Evolutionary conservation across 169 alveolate genomes (phyloP).

Genomic region (Besnoitia besnoiti): DNA sequence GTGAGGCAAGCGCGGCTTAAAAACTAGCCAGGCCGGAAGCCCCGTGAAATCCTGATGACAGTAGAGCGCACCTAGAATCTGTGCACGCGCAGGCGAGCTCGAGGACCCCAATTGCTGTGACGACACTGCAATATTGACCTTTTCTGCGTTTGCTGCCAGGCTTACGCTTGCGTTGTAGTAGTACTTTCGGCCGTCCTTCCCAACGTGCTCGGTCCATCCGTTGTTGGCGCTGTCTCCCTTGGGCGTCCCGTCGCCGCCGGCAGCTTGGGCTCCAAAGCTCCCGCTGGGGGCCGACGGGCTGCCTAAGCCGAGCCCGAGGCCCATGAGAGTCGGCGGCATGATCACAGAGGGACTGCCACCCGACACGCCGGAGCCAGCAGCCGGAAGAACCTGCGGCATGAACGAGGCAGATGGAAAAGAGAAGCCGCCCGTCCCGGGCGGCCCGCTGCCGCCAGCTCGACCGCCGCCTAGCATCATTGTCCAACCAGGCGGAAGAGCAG

Average conservation of each 20-base stretch:
- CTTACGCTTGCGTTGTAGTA: constrained; percentile 78
- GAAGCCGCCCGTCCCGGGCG: background rate
- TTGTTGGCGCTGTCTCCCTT: background rate
- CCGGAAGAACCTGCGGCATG: background rate
- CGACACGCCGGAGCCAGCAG: background rate
- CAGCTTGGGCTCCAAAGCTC: background rate
- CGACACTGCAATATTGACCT: background rate
- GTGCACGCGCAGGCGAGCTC: background rate
- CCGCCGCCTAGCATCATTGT: background rate
- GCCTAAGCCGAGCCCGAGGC: background rate
- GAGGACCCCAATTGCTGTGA: background rate
- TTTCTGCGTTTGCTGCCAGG: background rate
- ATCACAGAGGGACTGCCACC: background rate
- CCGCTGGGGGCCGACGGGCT: background rate
- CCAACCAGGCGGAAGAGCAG: too few species aligned
- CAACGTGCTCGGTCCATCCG: constrained; percentile 81
- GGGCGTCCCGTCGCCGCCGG: background rate
- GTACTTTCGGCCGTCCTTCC: constrained; percentile 84
- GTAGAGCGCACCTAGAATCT: background rate
- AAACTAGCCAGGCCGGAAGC: background rate
- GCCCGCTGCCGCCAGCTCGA: background rate
- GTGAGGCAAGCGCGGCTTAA: background rate
- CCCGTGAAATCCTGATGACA: background rate
- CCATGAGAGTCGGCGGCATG: background rate
- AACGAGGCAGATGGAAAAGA: background rate